A percentile compares a stretch with the other conserved stretches of the same genome.
Evolutionary conservation across 2,329 filamentous ascomycete species (phyloP).

Genomic region (Zalaria obscura): DNA sequence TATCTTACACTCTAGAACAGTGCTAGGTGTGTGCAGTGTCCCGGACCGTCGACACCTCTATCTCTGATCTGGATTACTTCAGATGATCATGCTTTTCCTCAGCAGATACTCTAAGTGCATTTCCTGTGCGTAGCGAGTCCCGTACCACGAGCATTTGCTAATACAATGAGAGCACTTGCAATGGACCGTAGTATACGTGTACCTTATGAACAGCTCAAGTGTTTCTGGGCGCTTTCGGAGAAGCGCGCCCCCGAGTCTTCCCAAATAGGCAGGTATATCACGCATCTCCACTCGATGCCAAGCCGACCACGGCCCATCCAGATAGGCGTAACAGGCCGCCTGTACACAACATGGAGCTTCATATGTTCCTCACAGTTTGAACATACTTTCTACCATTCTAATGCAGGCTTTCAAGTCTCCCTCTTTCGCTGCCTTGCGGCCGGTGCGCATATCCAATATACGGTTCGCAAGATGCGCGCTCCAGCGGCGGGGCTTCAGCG

Average conservation of each 20-base stretch:
- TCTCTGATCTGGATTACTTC: no score
- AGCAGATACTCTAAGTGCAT: no score
- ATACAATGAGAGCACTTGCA: not conserved
- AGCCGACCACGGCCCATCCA: not conserved
- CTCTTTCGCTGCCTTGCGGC: not conserved
- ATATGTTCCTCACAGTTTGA: no score
- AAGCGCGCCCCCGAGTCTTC: not conserved
- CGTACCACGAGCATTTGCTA: no score
- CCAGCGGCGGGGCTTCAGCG: constrained; percentile 13
- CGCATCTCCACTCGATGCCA: not conserved
- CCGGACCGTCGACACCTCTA: no score
- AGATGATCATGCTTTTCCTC: no score
- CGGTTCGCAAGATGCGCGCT: no score
- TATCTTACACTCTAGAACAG: not conserved
- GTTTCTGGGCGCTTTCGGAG: no score
- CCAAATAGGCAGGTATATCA: not conserved
- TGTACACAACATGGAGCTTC: no score
- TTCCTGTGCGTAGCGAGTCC: no score
- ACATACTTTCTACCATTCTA: no score
- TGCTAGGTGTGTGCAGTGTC: not conserved
- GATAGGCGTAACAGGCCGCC: not conserved
- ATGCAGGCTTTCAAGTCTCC: not conserved
- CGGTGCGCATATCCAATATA: no score
- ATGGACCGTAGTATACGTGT: not conserved
- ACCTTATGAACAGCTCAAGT: not conserved